A percentile compares a stretch with the other conserved stretches of the same genome.
phyloP scores from a whole-genome alignment of 768 basidiomycete species.

The Dacryopinax primogenitus region DNA sequence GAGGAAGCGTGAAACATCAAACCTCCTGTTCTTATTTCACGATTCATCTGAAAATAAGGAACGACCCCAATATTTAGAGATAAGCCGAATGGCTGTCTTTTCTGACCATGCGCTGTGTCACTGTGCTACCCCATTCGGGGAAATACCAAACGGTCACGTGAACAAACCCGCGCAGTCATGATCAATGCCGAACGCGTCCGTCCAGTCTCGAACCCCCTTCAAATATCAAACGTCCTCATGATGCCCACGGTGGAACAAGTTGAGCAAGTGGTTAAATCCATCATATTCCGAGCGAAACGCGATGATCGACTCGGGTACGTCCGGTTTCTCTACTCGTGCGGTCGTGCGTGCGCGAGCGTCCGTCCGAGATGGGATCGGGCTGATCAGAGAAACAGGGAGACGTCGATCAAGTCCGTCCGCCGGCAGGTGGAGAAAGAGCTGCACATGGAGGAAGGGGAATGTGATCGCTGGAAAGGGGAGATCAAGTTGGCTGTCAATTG shows the following conservation, averaged over 20 bases:
- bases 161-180: too few species aligned
- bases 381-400: slow-evolving; percentile 23
- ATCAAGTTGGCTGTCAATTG: slow-evolving; percentile 29
- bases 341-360: not conserved
- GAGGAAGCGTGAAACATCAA: too few species aligned
- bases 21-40: too few species aligned
- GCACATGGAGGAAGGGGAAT: slow-evolving; percentile 34
- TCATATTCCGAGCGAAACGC: slow-evolving; percentile 23
- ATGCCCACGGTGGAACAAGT: slow-evolving; percentile 22
- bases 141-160: too few species aligned
- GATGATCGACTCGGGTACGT: slow-evolving; percentile 26
- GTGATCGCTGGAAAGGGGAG: slow-evolving; percentile 33
- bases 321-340: not conserved
- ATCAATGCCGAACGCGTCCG: too few species aligned
- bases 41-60: too few species aligned
- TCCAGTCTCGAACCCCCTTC: too few species aligned
- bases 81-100: too few species aligned
- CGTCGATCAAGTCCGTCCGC: slow-evolving; percentile 43
- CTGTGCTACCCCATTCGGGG: too few species aligned
- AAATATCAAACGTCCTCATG: not conserved
- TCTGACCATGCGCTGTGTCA: too few species aligned
- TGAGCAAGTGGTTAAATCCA: slow-evolving; percentile 25
- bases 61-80: too few species aligned
- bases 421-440: slow-evolving; percentile 38
- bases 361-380: too few species aligned